Base-by-base conservation (phyloP, 2,329 filamentous ascomycete genomes). In the Rutstroemia sp. region DNA sequence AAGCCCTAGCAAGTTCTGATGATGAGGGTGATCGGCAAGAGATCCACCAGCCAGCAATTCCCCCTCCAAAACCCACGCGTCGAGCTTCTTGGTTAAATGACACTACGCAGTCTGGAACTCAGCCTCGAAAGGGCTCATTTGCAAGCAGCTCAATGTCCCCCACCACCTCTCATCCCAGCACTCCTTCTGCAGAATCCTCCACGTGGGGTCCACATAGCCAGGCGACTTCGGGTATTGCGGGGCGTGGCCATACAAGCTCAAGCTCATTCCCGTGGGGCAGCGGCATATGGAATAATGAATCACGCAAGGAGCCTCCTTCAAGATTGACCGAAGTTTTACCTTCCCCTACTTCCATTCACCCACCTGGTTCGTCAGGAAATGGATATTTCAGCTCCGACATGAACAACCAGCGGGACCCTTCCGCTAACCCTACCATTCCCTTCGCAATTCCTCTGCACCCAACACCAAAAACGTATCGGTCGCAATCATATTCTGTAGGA, bases 401-500 rank as follows among this genome's bases (percentile, higher is more conserved):
- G 30, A 65, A 66, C 52, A 71, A 70, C 21, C 76, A 75, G 48
- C 77, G 76, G 67, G 80, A 80, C 63, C 78, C 70, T 64, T 78
- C 71, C 36, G 75, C 75, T 44, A 85, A 80, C 60, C 72, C 78
- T 63, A 83, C 92, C 60, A 88, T 95, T 54, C 89, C 90, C 1
- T 95, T 95, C 66, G 81, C 88, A 6, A 95, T 95, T 63, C 91
- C 91, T 4, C 77, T 95, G 19, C 89, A 95, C 61, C 91, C 92
- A 0, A 94, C 89, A 0, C 89, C 89, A 1, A 97, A 97, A 72
- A 91, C 89, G 1, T 94, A 95, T 65, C 86, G 94, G 45, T 99
- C 94, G 5, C 90, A 96, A 71, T 97, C 94, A 4, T 97, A 97
- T 71, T 97, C 92, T 0, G 92, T 95, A 48, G 92, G 92, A 4